phyloP scores from a whole-genome alignment of 2,329 filamentous ascomycete species.

The Penicillium capsulatum region DNA sequence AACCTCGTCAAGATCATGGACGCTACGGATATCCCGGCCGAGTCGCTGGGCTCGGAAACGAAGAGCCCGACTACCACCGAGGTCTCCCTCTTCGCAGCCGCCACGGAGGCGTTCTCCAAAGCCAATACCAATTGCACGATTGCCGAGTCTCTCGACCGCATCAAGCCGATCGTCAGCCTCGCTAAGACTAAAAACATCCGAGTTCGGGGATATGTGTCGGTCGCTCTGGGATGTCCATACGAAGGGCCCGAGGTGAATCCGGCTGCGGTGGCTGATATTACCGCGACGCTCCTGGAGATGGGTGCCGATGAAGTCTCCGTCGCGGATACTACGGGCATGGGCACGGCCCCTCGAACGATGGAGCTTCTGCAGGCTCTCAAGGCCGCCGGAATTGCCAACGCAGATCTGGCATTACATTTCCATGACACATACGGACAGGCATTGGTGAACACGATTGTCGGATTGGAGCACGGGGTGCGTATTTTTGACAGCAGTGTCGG shows the following conservation, averaged over 20 bases:
- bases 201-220: constrained; percentile 62
- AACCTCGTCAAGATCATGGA: constrained; percentile 55
- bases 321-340: constrained; percentile 65
- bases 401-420: constrained; percentile 61
- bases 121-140: constrained; percentile 65
- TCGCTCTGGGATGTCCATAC: constrained; percentile 62
- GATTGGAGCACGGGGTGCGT: constrained; percentile 59
- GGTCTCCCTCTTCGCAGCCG: constrained; percentile 61
- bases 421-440: constrained; percentile 65
- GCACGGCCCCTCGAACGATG: constrained; percentile 58
- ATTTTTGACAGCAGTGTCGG: constrained; percentile 62
- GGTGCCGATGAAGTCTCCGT: constrained; percentile 63
- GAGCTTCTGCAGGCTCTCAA: constrained; percentile 56
- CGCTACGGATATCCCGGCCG: constrained; percentile 33
- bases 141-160: constrained; percentile 57
- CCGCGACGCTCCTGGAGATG: constrained; percentile 59
- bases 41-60: constrained; percentile 26
- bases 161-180: constrained; percentile 54
- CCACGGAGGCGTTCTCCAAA: constrained; percentile 61
- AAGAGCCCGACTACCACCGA: constrained; percentile 45
- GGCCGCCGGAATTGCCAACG: constrained; percentile 57
- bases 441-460: constrained; percentile 59
- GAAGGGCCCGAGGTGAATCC: constrained; percentile 60
- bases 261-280: constrained; percentile 58
- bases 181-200: constrained; percentile 54